Base-by-base conservation (phyloP, 2,329 filamentous ascomycete genomes). In the Aspergillus fructus region DNA sequence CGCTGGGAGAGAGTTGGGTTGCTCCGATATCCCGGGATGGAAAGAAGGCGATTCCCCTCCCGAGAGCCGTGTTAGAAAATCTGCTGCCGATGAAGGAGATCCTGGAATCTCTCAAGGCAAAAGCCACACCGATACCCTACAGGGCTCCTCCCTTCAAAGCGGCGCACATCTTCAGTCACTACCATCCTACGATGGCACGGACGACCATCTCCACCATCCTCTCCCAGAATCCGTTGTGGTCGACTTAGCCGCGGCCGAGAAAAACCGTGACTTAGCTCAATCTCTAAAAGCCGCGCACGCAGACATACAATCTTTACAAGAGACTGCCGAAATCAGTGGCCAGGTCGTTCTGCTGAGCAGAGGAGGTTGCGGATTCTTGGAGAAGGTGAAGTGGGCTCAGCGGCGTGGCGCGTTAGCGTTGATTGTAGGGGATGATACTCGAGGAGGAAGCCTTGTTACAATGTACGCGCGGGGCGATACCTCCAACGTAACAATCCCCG, bases 401-500 rank as follows among this genome's bases (percentile, higher is more conserved):
- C 85, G 92, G 60, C 85, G 94, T 68, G 94, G 94, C 23, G 94
- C 89, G 19, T 83, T 92, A 59, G 94, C 91, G 37, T 80, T 99
- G 59, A 96, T 99, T 63, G 93, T 99, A 3, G 94, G 94, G 24
- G 94, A 99, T 73, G 90, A 97, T 72, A 89, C 90, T 57, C 89
- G 90, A 60, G 93, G 93, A 45, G 93, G 92, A 4, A 89, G 89
- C 37, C 78, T 99, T 60, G 90, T 97, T 50, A 94, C 96, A 66
- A 99, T 99, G 94, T 97, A 96, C 73, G 94, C 94, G n/a, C 87
- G 90, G 68, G 94, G 93, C 39, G 93, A 97, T 70, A 96, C 93
- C 3, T 96, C 93, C 34, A 96, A 97, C 68, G 85, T 97, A 63
- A 91, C 91, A 0, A 97, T 99, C 53, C 93, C 94, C 1, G 91